These are phyloP conservation scores for Malania oleifera DNA, from an alignment of 164 flowering plant species.

Conservation along the genomic window DNA sequence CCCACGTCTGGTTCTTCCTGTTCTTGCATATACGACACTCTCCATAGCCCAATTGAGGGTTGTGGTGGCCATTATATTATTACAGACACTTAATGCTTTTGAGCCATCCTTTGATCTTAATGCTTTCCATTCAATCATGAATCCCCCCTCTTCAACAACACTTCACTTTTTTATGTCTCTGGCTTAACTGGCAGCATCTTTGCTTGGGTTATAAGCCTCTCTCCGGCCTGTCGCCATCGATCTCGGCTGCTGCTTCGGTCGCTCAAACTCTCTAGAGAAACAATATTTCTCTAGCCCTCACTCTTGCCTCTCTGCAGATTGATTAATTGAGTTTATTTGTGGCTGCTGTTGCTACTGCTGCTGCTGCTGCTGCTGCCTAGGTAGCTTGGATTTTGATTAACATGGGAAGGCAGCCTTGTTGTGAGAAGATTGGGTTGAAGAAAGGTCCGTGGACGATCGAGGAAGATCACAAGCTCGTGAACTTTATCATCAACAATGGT, in stretches of 20 bases:
- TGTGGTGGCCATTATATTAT: conserved; percentile 13
- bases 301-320: no score
- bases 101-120: conserved; percentile 1
- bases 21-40: conserved; percentile 8
- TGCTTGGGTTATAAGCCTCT: conserved; percentile 28
- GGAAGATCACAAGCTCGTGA: conserved; percentile 74
- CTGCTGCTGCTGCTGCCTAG: no score
- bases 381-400: neutral
- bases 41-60: conserved; percentile 14
- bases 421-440: conserved; percentile 72
- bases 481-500: conserved; percentile 73
- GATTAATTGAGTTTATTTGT: no score
- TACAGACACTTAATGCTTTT: conserved; percentile 12
- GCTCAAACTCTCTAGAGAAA: neutral
- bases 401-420: conserved; percentile 82
- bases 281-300: no score
- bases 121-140: conserved; percentile 38
- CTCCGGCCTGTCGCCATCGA: neutral
- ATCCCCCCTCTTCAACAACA: conserved; percentile 25
- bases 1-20: conserved; percentile 27
- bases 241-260: neutral
- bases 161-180: conserved; percentile 12
- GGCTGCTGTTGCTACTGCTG: no score
- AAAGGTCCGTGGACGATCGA: conserved; percentile 82
- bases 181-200: conserved; percentile 61